phyloP scores from a whole-genome alignment of 2,329 filamentous ascomycete species.

The Lasiodiplodia hormozganensis region DNA sequence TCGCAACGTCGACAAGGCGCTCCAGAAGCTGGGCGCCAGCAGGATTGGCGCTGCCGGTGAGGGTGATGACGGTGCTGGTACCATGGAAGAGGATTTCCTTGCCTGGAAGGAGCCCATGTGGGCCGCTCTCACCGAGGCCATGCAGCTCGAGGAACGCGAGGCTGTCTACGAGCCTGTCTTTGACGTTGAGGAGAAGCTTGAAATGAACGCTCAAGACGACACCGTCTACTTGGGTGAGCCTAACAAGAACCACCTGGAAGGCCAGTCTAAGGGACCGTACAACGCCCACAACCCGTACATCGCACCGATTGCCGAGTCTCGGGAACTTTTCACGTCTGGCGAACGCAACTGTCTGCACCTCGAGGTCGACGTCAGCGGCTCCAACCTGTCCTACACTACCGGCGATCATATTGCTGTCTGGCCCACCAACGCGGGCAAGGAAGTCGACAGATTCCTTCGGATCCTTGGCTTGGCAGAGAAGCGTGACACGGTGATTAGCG shows the following conservation, averaged over 20 bases:
- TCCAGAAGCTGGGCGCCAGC: slow-evolving; percentile 82
- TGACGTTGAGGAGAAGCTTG: slow-evolving; percentile 76
- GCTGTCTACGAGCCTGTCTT: slow-evolving; percentile 95
- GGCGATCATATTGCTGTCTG: slow-evolving; percentile 97
- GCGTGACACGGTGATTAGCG: slow-evolving; percentile 79
- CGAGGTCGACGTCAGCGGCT: slow-evolving; percentile 89
- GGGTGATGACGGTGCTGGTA: slow-evolving; percentile 96
- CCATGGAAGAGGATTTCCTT: slow-evolving; percentile 99
- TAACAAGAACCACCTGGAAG: slow-evolving; percentile 93
- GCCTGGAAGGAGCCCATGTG: slow-evolving; percentile 99
- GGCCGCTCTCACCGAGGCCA: slow-evolving; percentile 79
- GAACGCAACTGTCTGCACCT: slow-evolving; percentile 95
- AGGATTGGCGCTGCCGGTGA: slow-evolving; percentile 89
- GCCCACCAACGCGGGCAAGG: slow-evolving; percentile 92
- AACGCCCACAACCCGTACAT: slow-evolving; percentile 98
- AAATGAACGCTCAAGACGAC: slow-evolving; percentile 74
- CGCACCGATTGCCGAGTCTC: slow-evolving; percentile 89
- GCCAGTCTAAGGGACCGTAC: slow-evolving; percentile 82
- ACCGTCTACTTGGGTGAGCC: slow-evolving; percentile 95
- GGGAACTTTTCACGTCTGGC: slow-evolving; percentile 86
- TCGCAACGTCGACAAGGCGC: slow-evolving; percentile 81
- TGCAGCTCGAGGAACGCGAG: slow-evolving; percentile 93
- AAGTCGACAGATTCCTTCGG: slow-evolving; percentile 88
- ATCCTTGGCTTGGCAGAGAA: slow-evolving; percentile 79
- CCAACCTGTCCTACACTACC: slow-evolving; percentile 91